A percentile compares a stretch with the other conserved stretches of the same genome.
Evolutionary conservation across 257 asterid genomes (phyloP).

Genomic region (Gentiana macrophylla): DNA sequence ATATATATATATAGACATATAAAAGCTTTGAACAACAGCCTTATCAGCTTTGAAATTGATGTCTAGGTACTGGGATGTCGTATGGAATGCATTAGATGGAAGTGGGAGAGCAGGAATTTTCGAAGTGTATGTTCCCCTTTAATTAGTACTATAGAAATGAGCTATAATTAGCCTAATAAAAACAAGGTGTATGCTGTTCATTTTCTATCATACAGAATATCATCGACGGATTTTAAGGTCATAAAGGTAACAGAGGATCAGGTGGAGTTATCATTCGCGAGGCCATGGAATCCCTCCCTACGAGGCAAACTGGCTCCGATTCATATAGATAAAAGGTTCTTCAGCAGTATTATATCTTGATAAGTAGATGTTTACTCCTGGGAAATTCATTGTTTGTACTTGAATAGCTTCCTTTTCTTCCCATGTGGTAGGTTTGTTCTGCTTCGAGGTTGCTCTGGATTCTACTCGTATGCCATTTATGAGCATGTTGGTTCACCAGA

Average conservation of each 20-base stretch:
- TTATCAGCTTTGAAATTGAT: background rate
- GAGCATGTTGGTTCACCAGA: conserved; percentile 60
- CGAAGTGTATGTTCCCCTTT: conserved; percentile 34
- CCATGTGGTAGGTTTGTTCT: conserved; percentile 39
- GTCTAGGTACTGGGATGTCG: conserved; percentile 82
- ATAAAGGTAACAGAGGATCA: conserved; percentile 42
- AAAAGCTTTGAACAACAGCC: background rate
- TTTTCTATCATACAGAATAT: conserved; percentile 31
- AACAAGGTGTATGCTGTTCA: background rate
- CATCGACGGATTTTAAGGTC: conserved; percentile 32
- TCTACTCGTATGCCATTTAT: conserved; percentile 68
- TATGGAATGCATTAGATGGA: conserved; percentile 62
- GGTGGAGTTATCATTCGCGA: conserved; percentile 41
- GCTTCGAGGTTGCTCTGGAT: conserved; percentile 63
- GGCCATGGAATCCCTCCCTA: conserved; percentile 56
- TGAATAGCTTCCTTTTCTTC: background rate
- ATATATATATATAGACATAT: background rate
- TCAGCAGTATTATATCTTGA: background rate
- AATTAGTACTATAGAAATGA: background rate
- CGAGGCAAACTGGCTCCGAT: conserved; percentile 59
- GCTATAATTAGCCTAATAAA: background rate
- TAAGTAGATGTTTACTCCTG: background rate
- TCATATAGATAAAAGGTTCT: conserved; percentile 64
- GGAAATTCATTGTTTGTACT: background rate
- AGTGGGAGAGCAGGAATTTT: conserved; percentile 47